phyloP scores from a whole-genome alignment of 2,329 filamentous ascomycete species.

The Ophiocordyceps sinensis region DNA sequence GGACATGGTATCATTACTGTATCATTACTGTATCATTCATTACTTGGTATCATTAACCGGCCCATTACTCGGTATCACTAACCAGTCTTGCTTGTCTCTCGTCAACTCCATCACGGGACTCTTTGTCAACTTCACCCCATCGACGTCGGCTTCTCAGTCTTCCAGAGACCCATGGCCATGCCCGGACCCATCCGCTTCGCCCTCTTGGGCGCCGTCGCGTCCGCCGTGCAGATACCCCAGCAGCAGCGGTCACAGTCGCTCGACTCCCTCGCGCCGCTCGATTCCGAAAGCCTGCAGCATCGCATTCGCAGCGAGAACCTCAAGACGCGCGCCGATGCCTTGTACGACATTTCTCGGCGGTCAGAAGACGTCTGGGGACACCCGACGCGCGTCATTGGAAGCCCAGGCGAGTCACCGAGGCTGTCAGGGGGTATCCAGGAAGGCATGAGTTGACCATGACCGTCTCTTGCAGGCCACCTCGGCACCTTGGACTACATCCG shows the following conservation, averaged over 20 bases:
- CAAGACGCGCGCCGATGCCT: slow-evolving; percentile 40
- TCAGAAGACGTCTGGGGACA: slow-evolving; percentile 47
- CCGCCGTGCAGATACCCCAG: slow-evolving; percentile 1
- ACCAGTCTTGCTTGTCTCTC: too few relatives aligned
- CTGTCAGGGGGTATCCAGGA: too few relatives aligned
- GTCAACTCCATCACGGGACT: too few relatives aligned
- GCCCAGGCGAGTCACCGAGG: slow-evolving; percentile 28
- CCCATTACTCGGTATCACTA: too few relatives aligned
- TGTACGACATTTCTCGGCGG: slow-evolving; percentile 48
- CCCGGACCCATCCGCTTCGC: background rate
- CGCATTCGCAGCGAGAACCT: slow-evolving; percentile 42
- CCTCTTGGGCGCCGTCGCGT: background rate
- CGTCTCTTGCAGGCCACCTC: slow-evolving; percentile 34
- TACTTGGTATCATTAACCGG: too few relatives aligned
- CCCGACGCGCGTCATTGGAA: slow-evolving; percentile 58
- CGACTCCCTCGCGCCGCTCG: slow-evolving; percentile 23
- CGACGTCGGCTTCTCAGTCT: background rate
- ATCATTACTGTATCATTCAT: too few relatives aligned
- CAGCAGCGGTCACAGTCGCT: background rate
- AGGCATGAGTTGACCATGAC: background rate
- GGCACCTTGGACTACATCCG: slow-evolving; percentile 51
- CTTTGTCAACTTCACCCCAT: background rate
- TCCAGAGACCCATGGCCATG: background rate
- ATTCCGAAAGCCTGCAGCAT: slow-evolving; percentile 39
- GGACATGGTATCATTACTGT: too few relatives aligned